Percentiles rank a stretch among this genome's conserved stretches.
These are phyloP conservation scores for Cladosporium sp. DNA, from an alignment of 2,329 filamentous ascomycete genomes.

Conservation along the genomic window DNA sequence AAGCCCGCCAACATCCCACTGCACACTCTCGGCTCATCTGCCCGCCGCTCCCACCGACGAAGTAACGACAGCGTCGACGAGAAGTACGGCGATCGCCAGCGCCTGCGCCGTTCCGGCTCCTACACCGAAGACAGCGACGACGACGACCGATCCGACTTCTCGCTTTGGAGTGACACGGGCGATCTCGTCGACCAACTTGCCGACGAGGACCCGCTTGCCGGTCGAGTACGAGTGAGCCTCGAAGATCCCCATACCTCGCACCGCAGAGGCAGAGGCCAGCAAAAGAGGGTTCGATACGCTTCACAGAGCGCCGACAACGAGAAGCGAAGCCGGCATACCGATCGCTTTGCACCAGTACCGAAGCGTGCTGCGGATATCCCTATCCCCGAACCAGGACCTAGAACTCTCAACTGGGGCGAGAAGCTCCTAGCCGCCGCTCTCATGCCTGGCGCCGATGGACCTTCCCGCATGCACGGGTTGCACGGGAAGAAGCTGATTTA, in stretches of 20 bases:
- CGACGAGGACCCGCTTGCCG: constrained; percentile 76
- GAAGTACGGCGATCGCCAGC: constrained; percentile 52
- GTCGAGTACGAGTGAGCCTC: constrained; percentile 66
- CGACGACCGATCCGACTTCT: constrained; percentile 65
- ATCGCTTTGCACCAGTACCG: constrained; percentile 41
- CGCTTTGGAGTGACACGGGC: constrained; percentile 89
- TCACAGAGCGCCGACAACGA: constrained; percentile 38
- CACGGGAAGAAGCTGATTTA: constrained; percentile 95
- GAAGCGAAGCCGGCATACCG: constrained; percentile 41
- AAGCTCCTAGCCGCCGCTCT: constrained; percentile 80
- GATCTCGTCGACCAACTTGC: constrained; percentile 91
- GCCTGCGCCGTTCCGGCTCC: constrained; percentile 42
- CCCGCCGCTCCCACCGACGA: constrained; percentile 44
- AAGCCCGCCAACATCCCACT: constrained; percentile 87
- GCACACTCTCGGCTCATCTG: constrained; percentile 64
- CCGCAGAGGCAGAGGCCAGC: constrained; percentile 24
- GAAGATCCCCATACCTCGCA: constrained; percentile 56
- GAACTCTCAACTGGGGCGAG: constrained; percentile 66
- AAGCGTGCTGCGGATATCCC: constrained; percentile 74
- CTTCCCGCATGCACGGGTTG: constrained; percentile 79
- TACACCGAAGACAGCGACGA: constrained; percentile 30
- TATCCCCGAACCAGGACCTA: constrained; percentile 69
- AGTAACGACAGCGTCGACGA: constrained; percentile 49
- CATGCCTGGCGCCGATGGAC: constrained; percentile 67
- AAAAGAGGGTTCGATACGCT: constrained; percentile 24